Percentiles rank a stretch among this genome's conserved stretches.
These are phyloP conservation scores for Calonectria ilicicola DNA, from an alignment of 2,329 filamentous ascomycete species.

Conservation along the genomic window DNA sequence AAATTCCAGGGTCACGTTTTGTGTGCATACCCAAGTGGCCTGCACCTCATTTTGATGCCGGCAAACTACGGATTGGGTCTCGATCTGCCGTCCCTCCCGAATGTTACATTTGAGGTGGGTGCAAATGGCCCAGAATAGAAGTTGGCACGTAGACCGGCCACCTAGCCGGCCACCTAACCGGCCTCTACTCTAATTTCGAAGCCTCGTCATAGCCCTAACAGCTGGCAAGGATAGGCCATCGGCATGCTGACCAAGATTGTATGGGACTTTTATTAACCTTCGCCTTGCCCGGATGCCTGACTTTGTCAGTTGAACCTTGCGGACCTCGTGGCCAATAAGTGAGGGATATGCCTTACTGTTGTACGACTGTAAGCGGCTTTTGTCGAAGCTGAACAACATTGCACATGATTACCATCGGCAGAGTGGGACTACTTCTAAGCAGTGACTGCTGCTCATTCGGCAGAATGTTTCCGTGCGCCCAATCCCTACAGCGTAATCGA, in stretches of 20 bases:
- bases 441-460: background rate
- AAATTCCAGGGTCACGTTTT: background rate
- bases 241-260: background rate
- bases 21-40: background rate
- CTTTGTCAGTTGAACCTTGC: background rate
- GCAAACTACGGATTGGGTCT: background rate
- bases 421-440: background rate
- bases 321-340: background rate
- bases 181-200: background rate
- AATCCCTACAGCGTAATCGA: background rate
- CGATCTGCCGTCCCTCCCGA: background rate
- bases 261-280: background rate
- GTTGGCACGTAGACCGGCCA: background rate
- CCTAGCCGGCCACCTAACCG: no score
- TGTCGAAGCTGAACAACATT: background rate
- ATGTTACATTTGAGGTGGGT: background rate
- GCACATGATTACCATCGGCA: background rate
- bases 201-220: background rate
- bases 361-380: background rate
- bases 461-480: background rate
- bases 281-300: background rate
- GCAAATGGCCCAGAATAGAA: background rate
- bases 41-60: background rate
- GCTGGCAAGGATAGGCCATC: background rate
- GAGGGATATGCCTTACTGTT: no score